Evolutionary conservation across 1,139 yeast species (phyloP), one percentile per base, ranked within the genome.

Genomic region (Eremothecium gossypii): DNA sequence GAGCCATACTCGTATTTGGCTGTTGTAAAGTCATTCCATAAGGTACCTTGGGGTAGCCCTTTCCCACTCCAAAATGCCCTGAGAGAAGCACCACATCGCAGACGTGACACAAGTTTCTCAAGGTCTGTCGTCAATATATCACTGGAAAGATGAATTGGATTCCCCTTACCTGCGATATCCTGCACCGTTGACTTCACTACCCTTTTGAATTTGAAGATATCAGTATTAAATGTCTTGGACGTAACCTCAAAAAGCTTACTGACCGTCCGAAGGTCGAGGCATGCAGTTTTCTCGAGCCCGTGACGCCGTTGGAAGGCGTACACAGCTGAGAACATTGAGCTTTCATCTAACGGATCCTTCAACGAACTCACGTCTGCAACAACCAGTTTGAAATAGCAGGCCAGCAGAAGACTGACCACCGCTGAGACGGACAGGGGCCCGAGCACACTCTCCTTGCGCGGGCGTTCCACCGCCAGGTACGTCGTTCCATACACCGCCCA

Each of bases 341-440:
- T 82, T 44, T 79, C 79, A 52, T 85, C 94, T 59, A 82, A 79
- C 0, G 95, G 89, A 57, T 89, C 97, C 56, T 86, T 87, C 0
- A 95, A 89, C 2, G 82, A 79, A 49, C 79, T 84, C 48, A 86
- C 77, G 27, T 83, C 83, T 1, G 85, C 81, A n/a, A 78, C 66
- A 33, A 82, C 72, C 34, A 89, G 60, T 44, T 95, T 72, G 43
- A 81, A 69, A 46, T 80, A 74, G 33, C 83, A 71, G 48, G 87
- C 79, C 17, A 82, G 62, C 0, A 83, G 73, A 54, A 83, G 72
- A 42, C 94, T 86, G 6, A 85, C 60, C 2, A 80, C 60, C 0
- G 79, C 79, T 0, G 71, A 57, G 0, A 81, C 84, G 0, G 86
- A 73, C n/a, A 76, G 69, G 0, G 89, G 73, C 0, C 84, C 79